phyloP scores from a whole-genome alignment of 2,329 filamentous ascomycete species.

The Chaetomium globosum region DNA sequence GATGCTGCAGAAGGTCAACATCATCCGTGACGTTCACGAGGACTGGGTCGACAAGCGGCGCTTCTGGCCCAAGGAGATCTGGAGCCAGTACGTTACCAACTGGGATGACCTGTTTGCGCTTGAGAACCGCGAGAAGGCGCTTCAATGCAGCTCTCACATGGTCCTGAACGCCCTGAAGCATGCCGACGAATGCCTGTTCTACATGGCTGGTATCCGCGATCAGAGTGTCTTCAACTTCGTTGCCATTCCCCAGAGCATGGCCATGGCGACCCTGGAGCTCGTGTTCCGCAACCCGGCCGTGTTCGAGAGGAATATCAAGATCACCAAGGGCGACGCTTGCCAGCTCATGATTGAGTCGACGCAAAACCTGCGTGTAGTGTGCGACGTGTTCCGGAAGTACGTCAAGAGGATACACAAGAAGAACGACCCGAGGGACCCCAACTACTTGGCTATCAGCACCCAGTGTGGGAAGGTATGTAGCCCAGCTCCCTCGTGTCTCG shows the following conservation, averaged over 20 bases:
- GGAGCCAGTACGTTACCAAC: constrained; percentile 89
- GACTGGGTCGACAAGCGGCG: constrained; percentile 84
- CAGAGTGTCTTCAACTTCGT: constrained; percentile 99
- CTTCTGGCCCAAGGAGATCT: constrained; percentile 96
- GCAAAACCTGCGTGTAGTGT: constrained; percentile 81
- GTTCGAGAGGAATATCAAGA: constrained; percentile 89
- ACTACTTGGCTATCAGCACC: constrained; percentile 87
- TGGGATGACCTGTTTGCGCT: constrained; percentile 90
- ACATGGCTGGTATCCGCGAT: constrained; percentile 90
- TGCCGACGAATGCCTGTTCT: constrained; percentile 92
- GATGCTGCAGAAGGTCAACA: constrained; percentile 97
- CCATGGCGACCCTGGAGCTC: constrained; percentile 88
- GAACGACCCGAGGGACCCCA: constrained; percentile 91
- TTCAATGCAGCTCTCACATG: constrained; percentile 92
- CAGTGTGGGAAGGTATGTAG: constrained; percentile 75
- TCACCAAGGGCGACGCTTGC: constrained; percentile 92
- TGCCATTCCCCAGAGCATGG: constrained; percentile 95
- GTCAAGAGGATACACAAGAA: constrained; percentile 83
- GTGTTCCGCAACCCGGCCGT: constrained; percentile 90
- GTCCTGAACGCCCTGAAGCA: constrained; percentile 85
- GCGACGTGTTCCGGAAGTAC: constrained; percentile 79
- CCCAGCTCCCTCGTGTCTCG: background rate
- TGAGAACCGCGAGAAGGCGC: constrained; percentile 72
- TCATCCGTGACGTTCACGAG: constrained; percentile 92
- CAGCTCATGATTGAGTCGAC: constrained; percentile 89